Base-by-base conservation (phyloP, 345 rosid genomes). In the Corchorus olitorius region DNA sequence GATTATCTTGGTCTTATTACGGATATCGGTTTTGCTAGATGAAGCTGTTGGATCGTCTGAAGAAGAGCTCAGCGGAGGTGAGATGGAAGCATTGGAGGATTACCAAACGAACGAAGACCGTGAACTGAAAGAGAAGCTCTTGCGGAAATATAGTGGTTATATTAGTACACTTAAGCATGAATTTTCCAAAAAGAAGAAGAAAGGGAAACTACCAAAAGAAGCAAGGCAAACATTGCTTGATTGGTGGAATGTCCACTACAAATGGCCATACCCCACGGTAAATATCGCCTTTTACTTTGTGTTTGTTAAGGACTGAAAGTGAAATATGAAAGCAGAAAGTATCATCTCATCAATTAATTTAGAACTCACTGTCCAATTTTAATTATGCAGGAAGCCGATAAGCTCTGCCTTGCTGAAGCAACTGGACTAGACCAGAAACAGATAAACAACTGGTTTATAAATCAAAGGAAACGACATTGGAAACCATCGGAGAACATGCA, bases 251-350 rank as follows among this genome's bases (percentile, higher is more conserved):
- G 63, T 83, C 52, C 97, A 92, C 79, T 85, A 90, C 77, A 87
- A 83, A 75, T 92, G 97, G 97, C 97, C 97, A 15, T 92, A 92
- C 75, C 97, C 97, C 3, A 87, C 97, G 77, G 97, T 90, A 82
- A 79, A 73, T 27, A 15, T 6, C 8, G 11, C 4, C 17, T 3
- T 20, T 6, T 6, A 69, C 15, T 49, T 6, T 12, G 13, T 64
- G 39, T 48, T 8, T 7, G 2, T 37, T 64, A 39, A 37, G 19
- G 37, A 35, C 0, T 62, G 2, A 4, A n/a, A 4, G 6, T 1
- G 3, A 41, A 14, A 4, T 6, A 35, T 35, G 3, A 1, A 65
- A 1, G 17, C 15, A 63, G 50, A 63, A 63, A 17, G 16, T 16
- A 16, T 37, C 43, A 16, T 63, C 0, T 3, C 12, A 15, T 27